Percentiles rank a stretch among this genome's conserved stretches.
Conservation (phyloP, 768 basidiomycete genomes). For the Gyrodon lividus region DNA sequence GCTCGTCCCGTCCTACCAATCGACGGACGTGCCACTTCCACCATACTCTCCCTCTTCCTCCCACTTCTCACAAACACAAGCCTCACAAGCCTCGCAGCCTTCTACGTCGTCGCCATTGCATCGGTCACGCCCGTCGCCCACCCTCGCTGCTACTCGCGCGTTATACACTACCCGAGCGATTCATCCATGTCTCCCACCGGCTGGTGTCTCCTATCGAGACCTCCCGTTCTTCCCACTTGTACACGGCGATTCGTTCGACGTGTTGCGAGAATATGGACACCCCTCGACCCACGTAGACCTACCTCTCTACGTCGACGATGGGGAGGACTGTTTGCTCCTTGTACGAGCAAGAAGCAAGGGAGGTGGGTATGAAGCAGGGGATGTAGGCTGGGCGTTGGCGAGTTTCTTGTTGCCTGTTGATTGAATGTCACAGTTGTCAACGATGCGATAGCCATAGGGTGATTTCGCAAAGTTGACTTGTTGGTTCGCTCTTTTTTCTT, state of each 20-base stretch:
- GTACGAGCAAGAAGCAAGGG: constrained; percentile 48
- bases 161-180: constrained; percentile 69
- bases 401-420: constrained; percentile 73
- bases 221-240: constrained; percentile 76
- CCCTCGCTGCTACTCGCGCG: constrained; percentile 37
- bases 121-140: constrained; percentile 22
- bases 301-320: constrained; percentile 77
- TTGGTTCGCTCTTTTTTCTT: not conserved
- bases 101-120: constrained; percentile 8
- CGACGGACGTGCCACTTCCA: constrained; percentile 21
- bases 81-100: constrained; percentile 16
- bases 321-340: constrained; percentile 72
- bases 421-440: constrained; percentile 14
- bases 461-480: constrained; percentile 1
- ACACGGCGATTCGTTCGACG: constrained; percentile 60
- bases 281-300: constrained; percentile 71
- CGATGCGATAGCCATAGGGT: constrained; percentile 3
- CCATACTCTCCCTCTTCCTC: constrained; percentile 22
- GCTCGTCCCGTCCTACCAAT: constrained; percentile 20
- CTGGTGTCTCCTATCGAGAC: constrained; percentile 62
- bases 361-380: constrained; percentile 32
- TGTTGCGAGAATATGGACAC: constrained; percentile 76
- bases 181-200: constrained; percentile 65
- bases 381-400: constrained; percentile 78
- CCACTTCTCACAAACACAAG: constrained; percentile 12